A percentile compares a stretch with the other conserved stretches of the same genome.
Conservation (phyloP, 164 flowering plant genomes). For the Platanus orientalis region DNA sequence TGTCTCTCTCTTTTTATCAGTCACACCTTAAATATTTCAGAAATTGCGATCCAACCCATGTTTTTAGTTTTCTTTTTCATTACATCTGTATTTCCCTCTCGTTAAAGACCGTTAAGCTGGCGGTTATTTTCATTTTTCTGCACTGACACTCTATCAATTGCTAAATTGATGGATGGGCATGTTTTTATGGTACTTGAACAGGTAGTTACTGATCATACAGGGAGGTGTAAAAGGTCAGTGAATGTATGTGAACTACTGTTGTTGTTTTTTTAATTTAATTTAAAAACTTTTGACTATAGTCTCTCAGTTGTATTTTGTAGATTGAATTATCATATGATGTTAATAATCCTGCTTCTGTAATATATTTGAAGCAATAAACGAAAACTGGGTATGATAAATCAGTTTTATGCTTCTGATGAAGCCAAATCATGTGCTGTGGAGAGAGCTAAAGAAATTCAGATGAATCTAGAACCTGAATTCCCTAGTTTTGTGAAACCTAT, state of each 20-base stretch:
- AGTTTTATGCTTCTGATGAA: neutral
- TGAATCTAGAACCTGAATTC: constrained; percentile 16
- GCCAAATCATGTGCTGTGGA: constrained; percentile 13
- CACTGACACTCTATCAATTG: neutral
- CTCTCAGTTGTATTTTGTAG: constrained; percentile 2
- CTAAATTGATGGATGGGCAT: neutral
- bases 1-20: neutral
- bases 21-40: neutral
- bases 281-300: neutral
- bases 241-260: neutral
- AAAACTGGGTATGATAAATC: neutral
- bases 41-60: neutral
- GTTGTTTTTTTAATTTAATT: neutral
- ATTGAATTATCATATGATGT: neutral
- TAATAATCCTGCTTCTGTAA: neutral
- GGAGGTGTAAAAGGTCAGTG: constrained; percentile 9
- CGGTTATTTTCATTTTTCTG: neutral
- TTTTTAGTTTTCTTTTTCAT: neutral
- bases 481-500: constrained; percentile 39
- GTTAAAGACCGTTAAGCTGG: neutral
- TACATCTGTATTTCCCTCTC: neutral
- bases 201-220: constrained; percentile 9
- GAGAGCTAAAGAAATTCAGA: constrained; percentile 35
- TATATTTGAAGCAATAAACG: constrained; percentile 2
- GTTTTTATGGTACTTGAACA: constrained; percentile 2